Evolutionary conservation across 208 protist species (phyloP), one percentile per base, ranked within the genome.

Genomic region (Crithidia sp.): DNA sequence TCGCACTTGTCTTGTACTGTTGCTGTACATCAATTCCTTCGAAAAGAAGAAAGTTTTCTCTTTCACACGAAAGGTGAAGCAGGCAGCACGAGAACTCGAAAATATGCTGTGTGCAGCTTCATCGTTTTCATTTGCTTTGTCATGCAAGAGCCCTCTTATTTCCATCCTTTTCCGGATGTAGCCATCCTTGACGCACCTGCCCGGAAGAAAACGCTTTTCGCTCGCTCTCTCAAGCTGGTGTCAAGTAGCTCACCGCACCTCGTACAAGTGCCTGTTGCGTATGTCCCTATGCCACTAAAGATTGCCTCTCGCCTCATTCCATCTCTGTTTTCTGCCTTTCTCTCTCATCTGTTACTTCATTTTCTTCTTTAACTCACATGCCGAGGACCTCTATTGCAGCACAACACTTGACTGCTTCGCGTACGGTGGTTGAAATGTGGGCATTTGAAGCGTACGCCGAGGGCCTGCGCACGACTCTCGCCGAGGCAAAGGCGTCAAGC

Each of bases 361-460:
- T 57, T 57, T 9, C 17, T 57, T 57, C 17, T 57, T 28, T 28
- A 28, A 28, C 28, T 28, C 28, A 28, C 28, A 28, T 28, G 28
- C 28, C 28, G 28, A 28, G 28, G 28, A 28, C 1, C 28, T 57
- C 12, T 57, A 7, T 57, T 37, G 7, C n/a, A 57, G 45, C 45
- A 13, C 9, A 49, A 49, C 45, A 49, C 45, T 7, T 28, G 28
- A 28, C 28, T 28, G 28, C 28, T 28, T 28, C 28, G 28, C 28
- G 28, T 28, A 28, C 28, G 28, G 28, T 28, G 28, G 28, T 8
- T 7, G 16, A 47, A 10, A 76, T 76, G 70, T 89, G 81, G 85
- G 74, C 71, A 12, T 90, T 90, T 68, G 80, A 85, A 19, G 70
- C 56, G 7, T 76, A 83, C 10, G 79, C 85, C 37, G 74, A 78